Conservation (phyloP, 495 filamentous ascomycete species). For the Neurospora hispaniola region DNA sequence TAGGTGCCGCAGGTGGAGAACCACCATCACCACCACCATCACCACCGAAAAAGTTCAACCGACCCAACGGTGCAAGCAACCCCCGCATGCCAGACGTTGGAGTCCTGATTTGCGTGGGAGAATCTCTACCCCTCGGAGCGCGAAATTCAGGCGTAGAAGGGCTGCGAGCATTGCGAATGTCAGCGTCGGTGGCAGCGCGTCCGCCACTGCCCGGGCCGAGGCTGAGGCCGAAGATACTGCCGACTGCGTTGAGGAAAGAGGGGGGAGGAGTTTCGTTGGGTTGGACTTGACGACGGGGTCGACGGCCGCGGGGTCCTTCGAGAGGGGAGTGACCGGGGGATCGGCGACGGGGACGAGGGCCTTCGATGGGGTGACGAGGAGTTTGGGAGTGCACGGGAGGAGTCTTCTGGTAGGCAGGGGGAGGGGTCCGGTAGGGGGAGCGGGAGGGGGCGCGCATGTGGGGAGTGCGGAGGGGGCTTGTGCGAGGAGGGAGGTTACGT, state of each 20-base stretch:
- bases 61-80: neutral
- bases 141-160: neutral
- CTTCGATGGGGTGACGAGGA: neutral
- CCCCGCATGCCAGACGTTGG: neutral
- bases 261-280: neutral
- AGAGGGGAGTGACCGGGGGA: neutral
- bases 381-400: neutral
- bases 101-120: neutral
- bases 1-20: neutral
- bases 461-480: neutral
- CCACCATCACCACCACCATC: neutral
- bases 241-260: neutral
- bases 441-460: neutral
- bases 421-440: neutral
- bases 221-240: neutral
- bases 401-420: neutral
- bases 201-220: neutral
- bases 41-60: neutral
- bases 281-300: neutral
- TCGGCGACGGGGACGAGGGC: neutral
- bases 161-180: neutral
- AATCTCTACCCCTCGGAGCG: neutral
- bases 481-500: neutral
- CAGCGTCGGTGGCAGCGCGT: neutral
- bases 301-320: neutral